Evolutionary conservation across 768 basidiomycete genomes (phyloP).

Genomic region (Russula vinacea): DNA sequence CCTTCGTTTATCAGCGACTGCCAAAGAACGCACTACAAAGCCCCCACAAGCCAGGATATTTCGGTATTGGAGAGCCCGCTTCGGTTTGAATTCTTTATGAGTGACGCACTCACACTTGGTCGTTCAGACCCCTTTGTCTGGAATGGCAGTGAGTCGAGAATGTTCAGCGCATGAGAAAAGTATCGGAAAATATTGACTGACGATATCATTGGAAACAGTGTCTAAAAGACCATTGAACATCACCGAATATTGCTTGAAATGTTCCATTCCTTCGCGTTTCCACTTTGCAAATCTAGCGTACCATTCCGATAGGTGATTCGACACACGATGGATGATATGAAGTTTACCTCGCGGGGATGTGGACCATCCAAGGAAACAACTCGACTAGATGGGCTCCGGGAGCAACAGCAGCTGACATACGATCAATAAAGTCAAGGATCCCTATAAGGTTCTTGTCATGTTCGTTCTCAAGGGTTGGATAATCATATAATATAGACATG

Average conservation of each 20-base stretch:
- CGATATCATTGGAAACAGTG: neutral
- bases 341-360: neutral
- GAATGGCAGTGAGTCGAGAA: neutral
- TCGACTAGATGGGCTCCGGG: slow-evolving; percentile 31
- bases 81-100: slow-evolving; percentile 11
- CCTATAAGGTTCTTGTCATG: slow-evolving; percentile 11
- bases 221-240: slow-evolving; percentile 13
- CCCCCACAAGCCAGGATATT: slow-evolving; percentile 23
- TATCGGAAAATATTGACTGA: neutral
- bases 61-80: slow-evolving; percentile 21
- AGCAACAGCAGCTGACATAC: slow-evolving; percentile 7
- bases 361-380: slow-evolving; percentile 29
- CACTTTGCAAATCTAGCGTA: slow-evolving; percentile 11
- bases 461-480: slow-evolving; percentile 13
- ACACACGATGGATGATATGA: no score
- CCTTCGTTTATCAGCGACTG: neutral
- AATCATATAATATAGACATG: slow-evolving; percentile 13
- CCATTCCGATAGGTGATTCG: neutral
- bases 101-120: slow-evolving; percentile 12
- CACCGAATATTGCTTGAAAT: neutral
- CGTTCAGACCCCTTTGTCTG: slow-evolving; percentile 11
- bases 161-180: no score
- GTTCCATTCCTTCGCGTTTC: slow-evolving; percentile 15
- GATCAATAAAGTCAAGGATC: slow-evolving; percentile 1
- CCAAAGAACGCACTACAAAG: slow-evolving; percentile 19